Percentiles rank a stretch among this genome's conserved stretches.
These are phyloP conservation scores for Arabidopsis lyrata DNA, from an alignment of 441 rosid genomes.

Conservation along the genomic window DNA sequence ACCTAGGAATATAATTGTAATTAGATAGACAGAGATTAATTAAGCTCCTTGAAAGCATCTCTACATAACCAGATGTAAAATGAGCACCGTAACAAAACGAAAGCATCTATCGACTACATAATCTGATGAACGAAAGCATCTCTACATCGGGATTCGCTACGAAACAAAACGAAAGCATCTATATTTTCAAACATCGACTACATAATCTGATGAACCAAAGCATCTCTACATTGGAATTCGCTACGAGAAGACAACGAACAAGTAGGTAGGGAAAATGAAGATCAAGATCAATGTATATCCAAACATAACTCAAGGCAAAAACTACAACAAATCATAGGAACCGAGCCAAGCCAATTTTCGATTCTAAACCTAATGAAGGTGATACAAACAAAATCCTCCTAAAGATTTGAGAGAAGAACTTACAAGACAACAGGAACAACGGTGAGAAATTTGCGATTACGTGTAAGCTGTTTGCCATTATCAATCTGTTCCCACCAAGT, in stretches of 20 bases:
- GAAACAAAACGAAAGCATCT: too few relatives aligned
- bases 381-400: background rate
- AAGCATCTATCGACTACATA: background rate
- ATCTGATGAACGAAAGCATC: too few relatives aligned
- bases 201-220: background rate
- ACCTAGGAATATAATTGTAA: background rate
- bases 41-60: background rate
- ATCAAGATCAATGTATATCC: background rate
- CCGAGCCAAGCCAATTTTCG: background rate
- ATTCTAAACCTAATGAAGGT: background rate
- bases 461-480: slow-evolving; percentile 89
- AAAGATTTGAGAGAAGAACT: slow-evolving; percentile 27
- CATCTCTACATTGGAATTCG: background rate
- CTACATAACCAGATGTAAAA: background rate
- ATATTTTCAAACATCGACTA: too few relatives aligned
- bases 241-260: background rate
- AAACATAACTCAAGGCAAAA: background rate
- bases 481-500: slow-evolving; percentile 99
- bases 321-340: background rate
- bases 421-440: slow-evolving; percentile 85
- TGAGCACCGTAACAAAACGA: background rate
- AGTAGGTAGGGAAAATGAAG: background rate
- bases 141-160: too few relatives aligned
- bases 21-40: background rate
- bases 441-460: slow-evolving; percentile 84